Percentiles rank a stretch among this genome's conserved stretches.
Evolutionary conservation across 2,329 filamentous ascomycete species (phyloP).

Genomic region (Colletotrichum cuscutae): DNA sequence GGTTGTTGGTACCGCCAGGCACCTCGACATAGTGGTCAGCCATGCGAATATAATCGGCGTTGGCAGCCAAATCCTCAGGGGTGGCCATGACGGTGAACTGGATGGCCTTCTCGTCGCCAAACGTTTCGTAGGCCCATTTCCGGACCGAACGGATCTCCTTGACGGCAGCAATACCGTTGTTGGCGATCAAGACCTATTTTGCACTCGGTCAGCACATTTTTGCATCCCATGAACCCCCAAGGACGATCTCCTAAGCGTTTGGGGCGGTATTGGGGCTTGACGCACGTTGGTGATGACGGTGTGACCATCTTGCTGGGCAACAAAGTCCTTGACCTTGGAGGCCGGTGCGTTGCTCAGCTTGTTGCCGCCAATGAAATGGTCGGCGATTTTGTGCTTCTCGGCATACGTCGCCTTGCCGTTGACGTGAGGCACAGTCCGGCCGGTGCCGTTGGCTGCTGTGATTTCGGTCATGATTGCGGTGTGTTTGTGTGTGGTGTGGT

Average conservation of each 20-base stretch:
- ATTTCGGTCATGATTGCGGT: conserved; percentile 59
- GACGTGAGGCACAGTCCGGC: conserved; percentile 60
- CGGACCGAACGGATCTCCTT: conserved; percentile 99
- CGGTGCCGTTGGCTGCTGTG: conserved; percentile 53
- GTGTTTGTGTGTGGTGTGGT: neutral
- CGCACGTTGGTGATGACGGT: conserved; percentile 98
- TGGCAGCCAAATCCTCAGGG: conserved; percentile 95
- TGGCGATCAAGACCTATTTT: conserved; percentile 91
- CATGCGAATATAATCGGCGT: conserved; percentile 99
- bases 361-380: conserved; percentile 98
- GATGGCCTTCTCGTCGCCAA: conserved; percentile 97
- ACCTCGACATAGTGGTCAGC: conserved; percentile 99
- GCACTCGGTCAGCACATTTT: conserved; percentile 13
- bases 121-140: conserved; percentile 99
- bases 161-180: conserved; percentile 99
- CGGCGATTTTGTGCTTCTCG: conserved; percentile 82
- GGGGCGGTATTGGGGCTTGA: conserved; percentile 24
- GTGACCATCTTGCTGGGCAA: conserved; percentile 88
- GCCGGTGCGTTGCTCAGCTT: conserved; percentile 82
- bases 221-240: neutral
- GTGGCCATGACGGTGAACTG: conserved; percentile 99
- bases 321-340: conserved; percentile 96
- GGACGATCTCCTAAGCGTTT: neutral
- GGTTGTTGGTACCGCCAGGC: conserved; percentile 98
- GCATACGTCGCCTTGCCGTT: conserved; percentile 76